phyloP scores from a whole-genome alignment of 257 asterid species.

The Gardenia jasminoides region DNA sequence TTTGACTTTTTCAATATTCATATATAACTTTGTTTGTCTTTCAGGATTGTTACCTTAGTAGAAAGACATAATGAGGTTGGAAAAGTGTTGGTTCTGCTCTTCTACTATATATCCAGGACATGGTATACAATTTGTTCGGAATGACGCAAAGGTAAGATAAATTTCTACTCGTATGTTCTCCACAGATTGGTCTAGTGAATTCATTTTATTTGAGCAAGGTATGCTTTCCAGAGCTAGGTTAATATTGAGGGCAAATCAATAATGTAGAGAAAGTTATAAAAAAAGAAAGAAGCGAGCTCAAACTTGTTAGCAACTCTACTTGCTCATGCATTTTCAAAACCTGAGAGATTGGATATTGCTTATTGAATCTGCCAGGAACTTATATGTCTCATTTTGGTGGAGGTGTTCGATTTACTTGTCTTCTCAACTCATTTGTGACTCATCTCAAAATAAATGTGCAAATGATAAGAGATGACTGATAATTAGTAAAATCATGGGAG shows the following conservation, averaged over 20 bases:
- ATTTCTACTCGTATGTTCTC: background rate
- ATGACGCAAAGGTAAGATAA: constrained; percentile 73
- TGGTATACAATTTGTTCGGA: constrained; percentile 86
- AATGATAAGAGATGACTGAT: background rate
- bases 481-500: too few relatives aligned
- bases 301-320: too few relatives aligned
- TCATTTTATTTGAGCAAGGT: too few relatives aligned
- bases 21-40: background rate
- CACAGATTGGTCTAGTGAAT: too few relatives aligned
- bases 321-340: background rate
- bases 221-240: background rate
- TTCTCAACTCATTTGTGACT: background rate
- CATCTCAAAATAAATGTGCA: background rate
- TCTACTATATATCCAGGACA: constrained; percentile 83
- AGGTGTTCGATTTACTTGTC: background rate
- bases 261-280: too few relatives aligned
- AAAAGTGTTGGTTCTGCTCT: constrained; percentile 94
- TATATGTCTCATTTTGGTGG: background rate
- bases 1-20: background rate
- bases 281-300: too few relatives aligned
- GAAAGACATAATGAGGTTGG: constrained; percentile 67
- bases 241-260: too few relatives aligned
- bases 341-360: background rate
- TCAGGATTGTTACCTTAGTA: constrained; percentile 10
- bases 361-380: background rate